Evolutionary conservation across 73 alveolate species (phyloP).

Genomic region (Strombidium stylifer): DNA sequence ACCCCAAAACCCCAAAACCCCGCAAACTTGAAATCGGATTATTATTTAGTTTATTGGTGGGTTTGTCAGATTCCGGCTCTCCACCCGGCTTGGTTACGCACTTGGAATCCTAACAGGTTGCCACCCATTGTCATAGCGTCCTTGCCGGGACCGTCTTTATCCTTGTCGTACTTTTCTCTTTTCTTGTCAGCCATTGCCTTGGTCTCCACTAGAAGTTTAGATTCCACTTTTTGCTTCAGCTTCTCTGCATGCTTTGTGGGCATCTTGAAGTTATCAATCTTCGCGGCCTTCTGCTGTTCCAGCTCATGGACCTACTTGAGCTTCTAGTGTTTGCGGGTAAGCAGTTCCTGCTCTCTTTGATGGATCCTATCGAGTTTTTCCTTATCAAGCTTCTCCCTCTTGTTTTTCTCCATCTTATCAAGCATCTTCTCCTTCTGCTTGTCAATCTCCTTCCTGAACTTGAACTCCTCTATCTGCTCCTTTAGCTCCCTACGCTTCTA

Average conservation of each 20-base stretch:
- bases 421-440: slow-evolving; percentile 17
- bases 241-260: slow-evolving; percentile 6
- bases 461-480: slow-evolving; percentile 34
- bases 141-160: slow-evolving; percentile 28
- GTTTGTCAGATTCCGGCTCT: slow-evolving; percentile 28
- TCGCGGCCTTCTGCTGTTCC: slow-evolving; percentile 8
- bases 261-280: not conserved
- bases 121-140: slow-evolving; percentile 75
- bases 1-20: too few species aligned
- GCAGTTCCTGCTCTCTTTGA: slow-evolving; percentile 22
- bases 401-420: slow-evolving; percentile 32
- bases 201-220: slow-evolving; percentile 33
- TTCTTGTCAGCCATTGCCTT: slow-evolving; percentile 43
- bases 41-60: not conserved
- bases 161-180: slow-evolving; percentile 51
- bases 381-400: not conserved
- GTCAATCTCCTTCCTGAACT: slow-evolving; percentile 44
- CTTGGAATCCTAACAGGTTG: slow-evolving; percentile 37
- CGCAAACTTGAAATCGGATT: too few species aligned
- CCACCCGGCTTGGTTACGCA: slow-evolving; percentile 53
- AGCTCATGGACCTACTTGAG: slow-evolving; percentile 5
- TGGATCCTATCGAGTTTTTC: slow-evolving; percentile 21
- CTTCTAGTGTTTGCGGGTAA: slow-evolving; percentile 5
- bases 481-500: slow-evolving; percentile 27
- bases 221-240: slow-evolving; percentile 41